phyloP scores from a whole-genome alignment of 169 alveolate genomes.

The Cryptosporidium baileyi region DNA sequence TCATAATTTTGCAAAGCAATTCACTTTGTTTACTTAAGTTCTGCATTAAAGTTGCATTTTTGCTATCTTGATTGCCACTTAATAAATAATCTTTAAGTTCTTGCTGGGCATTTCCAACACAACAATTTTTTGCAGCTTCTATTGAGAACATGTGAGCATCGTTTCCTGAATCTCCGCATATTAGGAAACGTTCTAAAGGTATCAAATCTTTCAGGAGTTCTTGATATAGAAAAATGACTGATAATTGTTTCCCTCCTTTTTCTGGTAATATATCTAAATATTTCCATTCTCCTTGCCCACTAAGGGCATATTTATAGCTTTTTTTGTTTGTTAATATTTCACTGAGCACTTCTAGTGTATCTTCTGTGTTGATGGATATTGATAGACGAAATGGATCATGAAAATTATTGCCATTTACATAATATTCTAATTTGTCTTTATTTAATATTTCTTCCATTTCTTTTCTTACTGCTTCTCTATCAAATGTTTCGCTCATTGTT shows the following conservation, averaged over 20 bases:
- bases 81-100: conserved; percentile 64
- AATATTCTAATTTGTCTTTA: conserved; percentile 28
- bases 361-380: conserved; percentile 50
- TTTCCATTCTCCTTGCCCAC: conserved; percentile 70
- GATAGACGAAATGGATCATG: conserved; percentile 75
- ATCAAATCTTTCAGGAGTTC: conserved; percentile 6
- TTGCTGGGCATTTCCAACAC: conserved; percentile 74
- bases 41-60: neutral
- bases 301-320: conserved; percentile 45
- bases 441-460: neutral
- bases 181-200: conserved; percentile 47
- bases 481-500: conserved; percentile 26
- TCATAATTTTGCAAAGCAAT: conserved; percentile 32
- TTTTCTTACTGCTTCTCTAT: conserved; percentile 18
- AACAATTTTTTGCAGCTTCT: conserved; percentile 45
- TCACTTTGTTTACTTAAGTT: conserved; percentile 18
- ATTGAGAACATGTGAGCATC: conserved; percentile 72
- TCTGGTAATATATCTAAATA: conserved; percentile 49
- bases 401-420: conserved; percentile 72
- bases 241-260: conserved; percentile 26
- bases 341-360: neutral
- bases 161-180: conserved; percentile 75
- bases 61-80: neutral
- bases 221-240: conserved; percentile 14
- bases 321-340: conserved; percentile 37